Conservation (phyloP, 148 eudicot genomes). For the Silene uniflora region DNA sequence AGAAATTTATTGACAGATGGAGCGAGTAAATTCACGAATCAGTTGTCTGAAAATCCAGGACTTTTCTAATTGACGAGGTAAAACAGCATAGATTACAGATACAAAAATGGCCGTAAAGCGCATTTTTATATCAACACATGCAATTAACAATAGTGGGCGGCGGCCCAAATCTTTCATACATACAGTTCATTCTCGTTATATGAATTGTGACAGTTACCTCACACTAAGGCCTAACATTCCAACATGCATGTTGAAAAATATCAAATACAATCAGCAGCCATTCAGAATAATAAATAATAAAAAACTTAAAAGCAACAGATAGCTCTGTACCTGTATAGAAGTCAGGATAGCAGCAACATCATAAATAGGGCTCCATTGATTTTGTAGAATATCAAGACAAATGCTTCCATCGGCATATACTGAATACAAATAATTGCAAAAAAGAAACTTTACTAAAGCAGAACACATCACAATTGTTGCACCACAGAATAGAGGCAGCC, state of each 20-base stretch:
- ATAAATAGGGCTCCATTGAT: constrained; percentile 88
- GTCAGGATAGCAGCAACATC: constrained; percentile 85
- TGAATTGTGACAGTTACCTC: background rate
- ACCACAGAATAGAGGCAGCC: background rate
- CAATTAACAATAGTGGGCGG: no score
- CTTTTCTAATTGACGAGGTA: no score
- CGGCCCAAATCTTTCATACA: background rate
- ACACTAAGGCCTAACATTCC: background rate
- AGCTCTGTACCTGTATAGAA: constrained; percentile 56
- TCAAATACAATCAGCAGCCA: background rate
- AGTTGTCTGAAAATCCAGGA: no score
- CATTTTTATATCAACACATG: no score
- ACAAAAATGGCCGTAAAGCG: no score
- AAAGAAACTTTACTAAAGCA: background rate
- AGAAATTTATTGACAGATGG: no score
- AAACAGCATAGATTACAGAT: no score
- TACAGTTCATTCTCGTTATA: background rate
- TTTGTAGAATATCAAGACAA: constrained; percentile 80
- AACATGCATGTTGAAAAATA: background rate
- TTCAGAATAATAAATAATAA: background rate
- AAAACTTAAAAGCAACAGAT: background rate
- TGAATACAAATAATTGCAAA: constrained; percentile 27
- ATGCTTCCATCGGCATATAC: constrained; percentile 90
- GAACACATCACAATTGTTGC: background rate
- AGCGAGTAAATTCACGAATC: no score